These are phyloP conservation scores for Lyophyllum semitale DNA, from an alignment of 768 basidiomycete species.

Conservation along the genomic window DNA sequence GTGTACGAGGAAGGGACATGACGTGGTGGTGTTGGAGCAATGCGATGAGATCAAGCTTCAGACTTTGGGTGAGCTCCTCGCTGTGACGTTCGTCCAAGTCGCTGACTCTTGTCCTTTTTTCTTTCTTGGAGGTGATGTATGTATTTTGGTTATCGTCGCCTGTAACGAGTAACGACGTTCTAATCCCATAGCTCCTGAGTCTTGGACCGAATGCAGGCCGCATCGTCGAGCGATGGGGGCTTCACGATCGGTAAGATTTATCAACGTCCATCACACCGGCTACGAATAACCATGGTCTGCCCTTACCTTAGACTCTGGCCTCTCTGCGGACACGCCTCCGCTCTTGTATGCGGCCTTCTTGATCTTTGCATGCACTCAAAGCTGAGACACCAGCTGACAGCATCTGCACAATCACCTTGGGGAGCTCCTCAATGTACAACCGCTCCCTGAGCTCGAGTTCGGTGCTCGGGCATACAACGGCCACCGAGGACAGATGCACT, in stretches of 20 bases:
- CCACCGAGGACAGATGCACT: conserved; percentile 24
- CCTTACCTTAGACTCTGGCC: not conserved
- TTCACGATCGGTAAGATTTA: conserved; percentile 1
- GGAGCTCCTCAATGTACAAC: not conserved
- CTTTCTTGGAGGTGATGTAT: no score
- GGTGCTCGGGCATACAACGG: conserved; percentile 20
- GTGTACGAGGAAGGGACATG: not conserved
- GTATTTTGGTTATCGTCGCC: no score
- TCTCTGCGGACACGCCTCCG: not conserved
- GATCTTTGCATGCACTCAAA: no score
- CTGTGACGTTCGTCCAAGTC: no score
- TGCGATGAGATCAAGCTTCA: not conserved
- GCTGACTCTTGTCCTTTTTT: no score
- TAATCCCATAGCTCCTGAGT: no score
- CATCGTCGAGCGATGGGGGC: conserved; percentile 1
- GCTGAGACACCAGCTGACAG: not conserved
- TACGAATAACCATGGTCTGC: not conserved
- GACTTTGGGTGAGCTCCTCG: not conserved
- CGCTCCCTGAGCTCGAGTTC: conserved; percentile 1
- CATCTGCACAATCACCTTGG: not conserved
- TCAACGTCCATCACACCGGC: not conserved
- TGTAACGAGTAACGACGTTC: no score
- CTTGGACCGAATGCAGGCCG: not conserved
- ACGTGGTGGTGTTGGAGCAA: conserved; percentile 1
- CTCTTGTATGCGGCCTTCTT: not conserved